Evolutionary conservation across 306 rosid species (phyloP).

Genomic region (Delonix regia): DNA sequence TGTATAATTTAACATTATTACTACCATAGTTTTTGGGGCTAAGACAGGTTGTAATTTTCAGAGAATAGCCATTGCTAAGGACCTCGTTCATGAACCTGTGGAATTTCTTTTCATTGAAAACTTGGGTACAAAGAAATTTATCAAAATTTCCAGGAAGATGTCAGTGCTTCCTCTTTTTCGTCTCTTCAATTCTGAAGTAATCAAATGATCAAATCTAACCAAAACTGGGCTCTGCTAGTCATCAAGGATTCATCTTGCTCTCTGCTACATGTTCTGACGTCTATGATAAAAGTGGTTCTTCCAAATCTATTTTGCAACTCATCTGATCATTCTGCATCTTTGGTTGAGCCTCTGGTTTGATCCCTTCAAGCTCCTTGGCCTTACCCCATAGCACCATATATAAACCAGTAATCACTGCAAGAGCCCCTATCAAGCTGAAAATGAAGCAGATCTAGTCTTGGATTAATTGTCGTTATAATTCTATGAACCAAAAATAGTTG

Average conservation of each 20-base stretch:
- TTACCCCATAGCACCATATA: conserved; percentile 77
- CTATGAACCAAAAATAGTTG: too few relatives aligned
- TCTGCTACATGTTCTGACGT: conserved; percentile 35
- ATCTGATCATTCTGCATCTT: conserved; percentile 27
- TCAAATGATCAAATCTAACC: conserved; percentile 25
- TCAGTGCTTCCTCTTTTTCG: background rate
- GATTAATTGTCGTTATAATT: too few relatives aligned
- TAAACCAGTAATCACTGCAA: conserved; percentile 61
- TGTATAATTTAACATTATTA: too few relatives aligned
- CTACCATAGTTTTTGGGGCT: too few relatives aligned
- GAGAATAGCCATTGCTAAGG: background rate
- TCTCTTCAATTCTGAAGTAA: background rate
- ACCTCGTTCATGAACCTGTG: background rate
- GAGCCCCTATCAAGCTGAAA: conserved; percentile 65
- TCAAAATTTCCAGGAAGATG: conserved; percentile 17
- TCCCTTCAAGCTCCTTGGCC: conserved; percentile 52
- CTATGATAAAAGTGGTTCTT: conserved; percentile 52
- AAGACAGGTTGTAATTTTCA: too few relatives aligned
- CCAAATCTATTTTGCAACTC: conserved; percentile 45
- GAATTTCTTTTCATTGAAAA: conserved; percentile 7
- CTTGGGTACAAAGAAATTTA: conserved; percentile 25
- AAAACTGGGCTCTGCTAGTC: background rate
- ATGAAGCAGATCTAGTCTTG: background rate
- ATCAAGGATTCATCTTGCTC: conserved; percentile 29
- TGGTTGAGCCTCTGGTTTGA: conserved; percentile 32